Base-by-base conservation (phyloP, 164 flowering plant species). In the Hamamelis virginiana region DNA sequence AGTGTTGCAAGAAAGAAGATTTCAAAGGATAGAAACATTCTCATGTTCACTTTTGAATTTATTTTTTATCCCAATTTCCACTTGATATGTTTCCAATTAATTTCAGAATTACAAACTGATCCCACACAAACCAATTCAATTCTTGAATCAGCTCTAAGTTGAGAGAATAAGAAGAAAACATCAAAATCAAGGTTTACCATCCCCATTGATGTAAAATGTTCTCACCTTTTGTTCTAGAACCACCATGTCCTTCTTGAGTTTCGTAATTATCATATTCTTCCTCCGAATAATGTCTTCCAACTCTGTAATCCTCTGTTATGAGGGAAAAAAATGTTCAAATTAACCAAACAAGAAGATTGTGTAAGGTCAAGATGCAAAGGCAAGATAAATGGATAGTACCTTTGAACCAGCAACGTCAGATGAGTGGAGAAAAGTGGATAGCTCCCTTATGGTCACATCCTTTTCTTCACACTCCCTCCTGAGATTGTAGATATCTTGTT, bases 161-260 rank as follows among this genome's bases (percentile, higher is more conserved):
- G 41, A 33, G 41, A 33, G 6, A 33, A 33, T 2, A 33, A 6
- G 6, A 33, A 33, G 6, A 33, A 33, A 33, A 33, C 6, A 2
- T 33, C 41, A 1, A 55, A 19, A 22, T 19, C 10, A 0, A 55
- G 5, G 21, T 15, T 12, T 55, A 9, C 8, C 58, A 55, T 13
- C 16, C 58, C 22, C 22, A 1, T 11, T 5, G 23, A 55, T 55
- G 58, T 22, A 5, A 19, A n/a, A 55, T 55, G 25, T 25, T 52
- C 74, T 68, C 62, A 89, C 97, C 97, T 94, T 85, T 70, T 89
- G 91, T 73, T 91, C 98, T 11, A 91, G 84, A 64, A 86, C 79
- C 59, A 76, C 56, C 81, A 86, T 74, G 73, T 94, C 96, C 81
- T 87, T 91, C 80, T 80, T 88, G 46, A 91, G 75, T 69, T 78